Conservation (phyloP, 345 rosid species). For the Linum lewisii region DNA sequence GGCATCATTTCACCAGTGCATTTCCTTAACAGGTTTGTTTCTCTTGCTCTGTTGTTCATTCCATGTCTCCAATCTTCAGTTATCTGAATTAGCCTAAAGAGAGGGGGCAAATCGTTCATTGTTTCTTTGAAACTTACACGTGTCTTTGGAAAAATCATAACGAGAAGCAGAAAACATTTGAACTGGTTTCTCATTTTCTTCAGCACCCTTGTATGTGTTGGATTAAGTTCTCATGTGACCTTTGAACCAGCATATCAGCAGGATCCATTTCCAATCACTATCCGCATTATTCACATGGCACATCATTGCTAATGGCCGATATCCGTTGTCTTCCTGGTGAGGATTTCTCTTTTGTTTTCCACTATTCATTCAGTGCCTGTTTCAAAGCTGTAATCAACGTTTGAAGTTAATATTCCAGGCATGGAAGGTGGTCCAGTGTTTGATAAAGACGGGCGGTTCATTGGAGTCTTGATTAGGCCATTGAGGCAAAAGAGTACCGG, state of each 20-base stretch:
- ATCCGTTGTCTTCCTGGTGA: slow-evolving; percentile 95
- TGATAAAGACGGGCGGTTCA: slow-evolving; percentile 36
- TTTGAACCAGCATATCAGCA: slow-evolving; percentile 56
- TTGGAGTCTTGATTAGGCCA: slow-evolving; percentile 80
- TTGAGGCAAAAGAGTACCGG: slow-evolving; percentile 67
- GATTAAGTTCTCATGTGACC: slow-evolving; percentile 5
- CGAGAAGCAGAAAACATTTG: neutral
- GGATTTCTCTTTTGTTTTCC: slow-evolving; percentile 16
- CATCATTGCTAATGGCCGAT: slow-evolving; percentile 80
- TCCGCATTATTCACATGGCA: slow-evolving; percentile 47
- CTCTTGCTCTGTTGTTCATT: neutral
- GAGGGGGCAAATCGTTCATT: too few species aligned
- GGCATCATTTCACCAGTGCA: slow-evolving; percentile 82
- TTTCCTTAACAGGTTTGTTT: slow-evolving; percentile 75
- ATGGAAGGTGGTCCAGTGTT: slow-evolving; percentile 90
- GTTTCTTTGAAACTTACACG: too few species aligned
- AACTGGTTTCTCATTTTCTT: neutral
- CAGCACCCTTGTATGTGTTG: neutral
- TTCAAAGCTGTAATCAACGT: slow-evolving; percentile 14
- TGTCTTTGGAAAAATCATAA: too few species aligned
- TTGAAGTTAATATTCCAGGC: slow-evolving; percentile 35
- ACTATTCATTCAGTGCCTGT: slow-evolving; percentile 9
- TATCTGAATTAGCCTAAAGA: too few species aligned
- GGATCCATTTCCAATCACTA: slow-evolving; percentile 77
- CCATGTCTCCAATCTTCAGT: neutral